These are phyloP conservation scores for Crataegus laevigata DNA, from an alignment of 306 rosid genomes.

Conservation along the genomic window DNA sequence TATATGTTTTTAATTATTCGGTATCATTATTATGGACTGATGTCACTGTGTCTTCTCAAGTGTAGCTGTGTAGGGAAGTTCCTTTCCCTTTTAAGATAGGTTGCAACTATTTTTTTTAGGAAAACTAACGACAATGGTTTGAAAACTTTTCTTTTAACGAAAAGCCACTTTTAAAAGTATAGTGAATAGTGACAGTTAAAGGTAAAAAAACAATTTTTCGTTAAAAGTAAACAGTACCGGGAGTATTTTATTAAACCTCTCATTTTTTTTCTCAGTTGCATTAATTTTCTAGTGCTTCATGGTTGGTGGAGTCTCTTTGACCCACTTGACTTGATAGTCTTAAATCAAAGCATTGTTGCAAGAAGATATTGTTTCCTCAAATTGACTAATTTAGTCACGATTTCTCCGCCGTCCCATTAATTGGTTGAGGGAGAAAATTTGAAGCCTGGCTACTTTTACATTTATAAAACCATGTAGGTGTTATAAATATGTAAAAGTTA, in stretches of 20 bases:
- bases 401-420: constrained; percentile 13
- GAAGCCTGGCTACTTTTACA: background rate
- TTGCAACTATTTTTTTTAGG: background rate
- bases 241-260: too few species aligned
- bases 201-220: too few species aligned
- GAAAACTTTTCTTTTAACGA: too few species aligned
- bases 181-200: too few species aligned
- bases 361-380: background rate
- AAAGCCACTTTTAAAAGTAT: too few species aligned
- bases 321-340: background rate
- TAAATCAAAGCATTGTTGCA: background rate
- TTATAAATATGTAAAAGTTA: too few species aligned
- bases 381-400: background rate
- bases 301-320: background rate
- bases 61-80: too few species aligned
- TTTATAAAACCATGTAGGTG: too few species aligned
- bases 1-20: too few species aligned
- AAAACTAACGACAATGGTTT: too few species aligned
- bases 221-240: too few species aligned
- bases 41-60: background rate
- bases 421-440: background rate
- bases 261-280: background rate
- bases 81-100: background rate
- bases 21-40: background rate
- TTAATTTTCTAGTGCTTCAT: background rate